Evolutionary conservation across 2,329 filamentous ascomycete genomes (phyloP), one percentile per base, ranked within the genome.

Genomic region (Ramularia collo-cygni): DNA sequence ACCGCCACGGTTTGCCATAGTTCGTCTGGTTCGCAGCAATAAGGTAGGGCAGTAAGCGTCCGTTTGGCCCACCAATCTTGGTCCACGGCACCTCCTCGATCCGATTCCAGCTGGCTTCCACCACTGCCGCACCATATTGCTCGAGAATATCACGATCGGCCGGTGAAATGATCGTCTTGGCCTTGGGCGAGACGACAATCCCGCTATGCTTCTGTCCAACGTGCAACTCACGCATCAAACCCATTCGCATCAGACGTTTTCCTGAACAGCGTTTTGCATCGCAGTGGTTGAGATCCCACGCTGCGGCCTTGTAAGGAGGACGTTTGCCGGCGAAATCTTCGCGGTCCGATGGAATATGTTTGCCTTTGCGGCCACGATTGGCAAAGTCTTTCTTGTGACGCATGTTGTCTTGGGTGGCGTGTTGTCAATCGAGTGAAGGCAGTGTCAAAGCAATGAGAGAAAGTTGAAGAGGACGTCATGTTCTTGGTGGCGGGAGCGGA

Each of bases 211-310:
- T 89, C 65, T 96, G 89, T 38, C 92, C 92, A 40, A 96, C 74
- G 56, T 90, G 80, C 38, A 98, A 75, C 58, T 94, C 85, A 52
- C 92, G 83, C 87, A 98, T 95, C 57, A 95, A 71, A 3, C 90
- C 90, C 40, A 93, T 76, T 49, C 83, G 81, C 76, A 98, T 95
- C 24, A 98, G 75, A 48, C 86, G 81, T 70, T 98, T 98, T 21
- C 92, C 92, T 0, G 89, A 95, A 67, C 92, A 98, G 54, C 90
- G 75, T 65, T 95, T 96, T 7, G 90, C 87, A 59, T 98, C 92
- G 70, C 92, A 98, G 69, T 98, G 92, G 47, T 89, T 90, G 24
- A 98, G 74, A 59, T 98, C 92, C 92, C 92, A 98, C 64, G 90
- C 95, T 43, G 90, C 92, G 35, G 92, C 90, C 67, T 93, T 94